phyloP scores from a whole-genome alignment of 176 grass and related monocot genomes.

The Puya raimondii region DNA sequence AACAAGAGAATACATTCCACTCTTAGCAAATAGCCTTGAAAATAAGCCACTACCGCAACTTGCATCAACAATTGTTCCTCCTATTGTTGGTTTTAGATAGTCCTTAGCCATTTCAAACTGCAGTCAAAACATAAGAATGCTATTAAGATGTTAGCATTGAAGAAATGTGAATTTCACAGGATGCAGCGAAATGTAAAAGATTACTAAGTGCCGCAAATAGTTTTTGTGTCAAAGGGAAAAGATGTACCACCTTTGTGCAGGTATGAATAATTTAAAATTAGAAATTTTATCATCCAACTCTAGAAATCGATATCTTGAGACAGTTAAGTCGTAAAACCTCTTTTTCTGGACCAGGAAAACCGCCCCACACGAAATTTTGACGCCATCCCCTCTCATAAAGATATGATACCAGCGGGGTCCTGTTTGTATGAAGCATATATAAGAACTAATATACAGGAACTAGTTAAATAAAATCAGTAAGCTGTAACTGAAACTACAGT shows the following conservation, averaged over 20 bases:
- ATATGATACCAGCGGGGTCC: conserved; percentile 69
- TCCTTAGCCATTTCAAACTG: conserved; percentile 80
- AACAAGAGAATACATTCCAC: conserved; percentile 64
- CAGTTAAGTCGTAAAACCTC: conserved; percentile 42
- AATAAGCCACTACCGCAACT: conserved; percentile 93
- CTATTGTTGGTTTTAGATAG: conserved; percentile 52
- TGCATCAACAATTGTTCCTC: conserved; percentile 81
- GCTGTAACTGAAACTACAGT: not conserved
- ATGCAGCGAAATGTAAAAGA: not conserved
- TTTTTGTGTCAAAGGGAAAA: not conserved
- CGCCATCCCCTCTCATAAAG: conserved; percentile 96
- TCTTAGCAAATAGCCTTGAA: conserved; percentile 80
- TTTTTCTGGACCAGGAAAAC: conserved; percentile 75
- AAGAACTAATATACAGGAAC: conserved; percentile 1
- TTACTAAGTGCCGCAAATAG: not conserved
- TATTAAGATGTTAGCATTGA: not conserved
- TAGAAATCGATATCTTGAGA: conserved; percentile 19
- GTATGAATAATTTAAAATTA: too few species aligned
- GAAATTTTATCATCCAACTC: not conserved
- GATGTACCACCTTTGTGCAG: too few species aligned
- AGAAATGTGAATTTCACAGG: not conserved
- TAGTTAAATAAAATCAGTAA: not conserved
- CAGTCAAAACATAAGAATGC: conserved; percentile 13
- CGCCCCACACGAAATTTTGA: conserved; percentile 86
- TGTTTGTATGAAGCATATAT: conserved; percentile 36